These are phyloP conservation scores for Cordyceps tenuipes DNA, from an alignment of 2,329 filamentous ascomycete genomes.

Conservation along the genomic window DNA sequence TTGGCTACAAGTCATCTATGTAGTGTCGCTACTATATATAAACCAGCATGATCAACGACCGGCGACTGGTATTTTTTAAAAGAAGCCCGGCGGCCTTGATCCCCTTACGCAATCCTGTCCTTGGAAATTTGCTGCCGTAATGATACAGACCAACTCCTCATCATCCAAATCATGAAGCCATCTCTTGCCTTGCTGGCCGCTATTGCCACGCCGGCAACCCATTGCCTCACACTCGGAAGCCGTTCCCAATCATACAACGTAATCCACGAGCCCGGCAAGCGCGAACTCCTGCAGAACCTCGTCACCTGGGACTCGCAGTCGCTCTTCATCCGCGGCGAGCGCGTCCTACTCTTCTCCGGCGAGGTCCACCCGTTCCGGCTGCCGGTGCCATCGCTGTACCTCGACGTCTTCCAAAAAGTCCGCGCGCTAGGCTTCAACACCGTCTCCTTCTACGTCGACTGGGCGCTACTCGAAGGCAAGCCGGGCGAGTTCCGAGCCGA, in stretches of 20 bases:
- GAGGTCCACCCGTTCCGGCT: slow-evolving; percentile 62
- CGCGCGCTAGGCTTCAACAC: slow-evolving; percentile 72
- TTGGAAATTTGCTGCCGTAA: not conserved
- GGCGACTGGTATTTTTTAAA: not conserved
- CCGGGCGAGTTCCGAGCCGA: slow-evolving; percentile 61
- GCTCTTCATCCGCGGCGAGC: slow-evolving; percentile 60
- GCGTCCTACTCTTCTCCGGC: slow-evolving; percentile 63
- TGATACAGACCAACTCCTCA: not conserved
- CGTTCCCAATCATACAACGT: slow-evolving; percentile 17
- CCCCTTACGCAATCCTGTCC: not conserved
- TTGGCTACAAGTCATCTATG: not conserved
- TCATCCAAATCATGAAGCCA: slow-evolving; percentile 19
- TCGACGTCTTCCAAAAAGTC: slow-evolving; percentile 75
- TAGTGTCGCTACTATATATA: not conserved
- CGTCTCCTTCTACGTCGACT: slow-evolving; percentile 72
- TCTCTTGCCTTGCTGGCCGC: slow-evolving; percentile 13
- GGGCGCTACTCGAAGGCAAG: slow-evolving; percentile 69
- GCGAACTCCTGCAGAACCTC: slow-evolving; percentile 25
- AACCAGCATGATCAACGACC: not conserved
- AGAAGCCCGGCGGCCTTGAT: not conserved
- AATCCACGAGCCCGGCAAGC: slow-evolving; percentile 17
- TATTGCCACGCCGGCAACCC: slow-evolving; percentile 8
- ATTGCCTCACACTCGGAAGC: slow-evolving; percentile 14
- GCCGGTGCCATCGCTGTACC: slow-evolving; percentile 41
- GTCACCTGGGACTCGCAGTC: slow-evolving; percentile 68